Base-by-base conservation (phyloP, 179 eudicot genomes). In the Silene noctiflora region DNA sequence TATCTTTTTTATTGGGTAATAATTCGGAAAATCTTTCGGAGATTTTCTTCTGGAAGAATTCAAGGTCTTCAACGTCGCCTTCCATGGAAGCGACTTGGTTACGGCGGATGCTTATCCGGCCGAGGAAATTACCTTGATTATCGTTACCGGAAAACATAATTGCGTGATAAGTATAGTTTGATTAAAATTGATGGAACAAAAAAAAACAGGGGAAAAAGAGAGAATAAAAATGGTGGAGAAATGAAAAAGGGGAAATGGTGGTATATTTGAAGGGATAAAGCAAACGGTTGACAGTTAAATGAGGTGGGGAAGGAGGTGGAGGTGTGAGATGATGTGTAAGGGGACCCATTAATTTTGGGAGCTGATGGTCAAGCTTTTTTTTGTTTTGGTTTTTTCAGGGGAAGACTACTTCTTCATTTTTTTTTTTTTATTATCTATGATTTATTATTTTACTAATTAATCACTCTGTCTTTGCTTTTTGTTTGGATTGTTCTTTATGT, bases 21-120 rank as follows among this genome's bases (percentile, higher is more conserved):
- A 91, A 84, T 10, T 85, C 84, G 65, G 91, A 76, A 83, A 93
- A 88, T 20, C 88, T 85, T n/a, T 88, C 91, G 31, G 86, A 42
- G 70, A 91, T 89, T 76, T 86, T 87, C 9, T 86, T 87, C 31
- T 91, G 97, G 80, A 93, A 91, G 11, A 84, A 81, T 5, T 93
- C 98, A 22, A 91, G 88, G 70, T 91, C 93, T 29, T 87, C 97
- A 3, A 83, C 84, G 75, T 79, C 87, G 68, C 76, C 77, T 24
- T 89, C 97, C 89, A 87, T 85, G 0, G 94, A 81, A 2, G 82
- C 91, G 2, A 93, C 88, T 75, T 93, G 98, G 83, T 91, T 93
- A 4, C 97, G 89, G 2, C 98, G 97, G 79, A 89, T 90, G 81
- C 98, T 94, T 39, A 94, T 90, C 22, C 91, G 88, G 68, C 89